These are phyloP conservation scores for Neoboletus magnificus DNA, from an alignment of 768 basidiomycete species.

Conservation along the genomic window DNA sequence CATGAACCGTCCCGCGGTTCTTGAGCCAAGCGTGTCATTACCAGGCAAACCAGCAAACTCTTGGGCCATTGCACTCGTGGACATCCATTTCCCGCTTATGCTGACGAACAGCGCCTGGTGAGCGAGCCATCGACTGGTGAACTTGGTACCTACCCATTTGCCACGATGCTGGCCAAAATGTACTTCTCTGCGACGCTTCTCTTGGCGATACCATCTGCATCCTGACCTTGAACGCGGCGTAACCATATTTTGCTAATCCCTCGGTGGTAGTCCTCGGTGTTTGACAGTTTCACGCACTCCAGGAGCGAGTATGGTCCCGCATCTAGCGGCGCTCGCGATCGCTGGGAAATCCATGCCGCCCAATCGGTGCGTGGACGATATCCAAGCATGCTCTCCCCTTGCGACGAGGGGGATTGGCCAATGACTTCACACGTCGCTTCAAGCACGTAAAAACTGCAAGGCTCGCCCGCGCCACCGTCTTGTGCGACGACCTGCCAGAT, in stretches of 20 bases:
- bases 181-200: constrained; percentile 57
- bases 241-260: constrained; percentile 73
- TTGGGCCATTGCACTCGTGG: constrained; percentile 66
- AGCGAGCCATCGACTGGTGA: background rate
- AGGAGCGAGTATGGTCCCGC: constrained; percentile 7
- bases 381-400: background rate
- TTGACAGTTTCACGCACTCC: constrained; percentile 56
- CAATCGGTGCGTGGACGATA: constrained; percentile 56
- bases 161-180: constrained; percentile 65
- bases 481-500: constrained; percentile 55
- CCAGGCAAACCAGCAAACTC: constrained; percentile 54
- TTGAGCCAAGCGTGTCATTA: constrained; percentile 8
- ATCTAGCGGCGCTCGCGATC: background rate
- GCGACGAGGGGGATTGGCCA: constrained; percentile 35
- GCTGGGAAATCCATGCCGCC: constrained; percentile 51
- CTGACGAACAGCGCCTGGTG: constrained; percentile 33
- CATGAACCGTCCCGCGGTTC: constrained; percentile 27
- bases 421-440: constrained; percentile 74
- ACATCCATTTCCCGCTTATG: constrained; percentile 68
- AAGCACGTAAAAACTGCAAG: constrained; percentile 48
- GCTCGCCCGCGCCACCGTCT: constrained; percentile 23
- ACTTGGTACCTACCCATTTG: constrained; percentile 51
- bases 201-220: constrained; percentile 41
- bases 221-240: constrained; percentile 41
- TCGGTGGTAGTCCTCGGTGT: constrained; percentile 64